These are phyloP conservation scores for Meyerozyma carpophila DNA, from an alignment of 1,139 yeast species.

Conservation along the genomic window DNA sequence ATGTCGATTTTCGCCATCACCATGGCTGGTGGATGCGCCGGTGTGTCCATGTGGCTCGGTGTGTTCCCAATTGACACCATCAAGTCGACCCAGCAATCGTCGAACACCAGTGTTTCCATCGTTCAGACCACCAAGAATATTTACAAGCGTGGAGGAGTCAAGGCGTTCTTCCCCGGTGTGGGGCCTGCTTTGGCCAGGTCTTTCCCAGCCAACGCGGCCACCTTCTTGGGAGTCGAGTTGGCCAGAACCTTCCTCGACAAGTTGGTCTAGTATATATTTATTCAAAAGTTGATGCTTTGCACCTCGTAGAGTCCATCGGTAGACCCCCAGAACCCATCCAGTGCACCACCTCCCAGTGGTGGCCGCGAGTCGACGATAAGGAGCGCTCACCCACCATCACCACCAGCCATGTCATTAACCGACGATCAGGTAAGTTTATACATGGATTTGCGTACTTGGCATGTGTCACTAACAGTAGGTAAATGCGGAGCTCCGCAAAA, in stretches of 20 bases:
- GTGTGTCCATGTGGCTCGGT: slow-evolving; percentile 94
- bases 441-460: neutral
- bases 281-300: neutral
- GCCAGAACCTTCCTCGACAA: slow-evolving; percentile 65
- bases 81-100: slow-evolving; percentile 78
- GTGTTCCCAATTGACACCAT: slow-evolving; percentile 96
- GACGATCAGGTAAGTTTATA: slow-evolving; percentile 41
- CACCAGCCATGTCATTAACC: slow-evolving; percentile 33
- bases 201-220: slow-evolving; percentile 98
- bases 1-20: slow-evolving; percentile 72
- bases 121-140: slow-evolving; percentile 60
- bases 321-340: too few species aligned
- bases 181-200: slow-evolving; percentile 94
- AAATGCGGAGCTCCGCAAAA: slow-evolving; percentile 90
- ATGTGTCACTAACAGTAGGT: slow-evolving; percentile 46
- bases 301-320: neutral
- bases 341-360: neutral
- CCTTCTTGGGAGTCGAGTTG: slow-evolving; percentile 91
- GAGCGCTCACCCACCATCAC: neutral
- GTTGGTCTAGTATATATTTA: slow-evolving; percentile 14
- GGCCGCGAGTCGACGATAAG: neutral
- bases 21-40: slow-evolving; percentile 92
- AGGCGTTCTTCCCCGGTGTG: slow-evolving; percentile 94
- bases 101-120: slow-evolving; percentile 55
- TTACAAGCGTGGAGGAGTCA: slow-evolving; percentile 69